Percentiles rank a stretch among this genome's conserved stretches.
phyloP scores from a whole-genome alignment of 805 yeast genomes.

The Wickerhamiella musiphila region DNA sequence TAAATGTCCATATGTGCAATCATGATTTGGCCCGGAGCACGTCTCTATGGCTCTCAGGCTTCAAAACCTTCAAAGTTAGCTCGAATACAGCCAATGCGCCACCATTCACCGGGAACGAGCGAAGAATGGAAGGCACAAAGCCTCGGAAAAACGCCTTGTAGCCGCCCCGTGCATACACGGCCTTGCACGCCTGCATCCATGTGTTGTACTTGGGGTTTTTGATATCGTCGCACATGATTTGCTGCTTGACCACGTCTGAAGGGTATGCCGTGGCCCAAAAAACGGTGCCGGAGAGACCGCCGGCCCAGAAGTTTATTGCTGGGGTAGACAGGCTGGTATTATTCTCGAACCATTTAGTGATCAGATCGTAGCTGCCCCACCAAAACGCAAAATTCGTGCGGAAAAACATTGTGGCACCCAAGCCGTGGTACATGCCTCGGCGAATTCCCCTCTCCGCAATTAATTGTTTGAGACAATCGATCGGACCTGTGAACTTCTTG shows the following conservation, averaged over 20 bases:
- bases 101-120: constrained; percentile 89
- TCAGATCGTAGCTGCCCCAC: constrained; percentile 86
- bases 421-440: constrained; percentile 62
- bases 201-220: constrained; percentile 50
- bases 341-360: constrained; percentile 49
- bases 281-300: constrained; percentile 63
- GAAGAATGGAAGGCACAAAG: constrained; percentile 53
- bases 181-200: constrained; percentile 55
- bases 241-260: constrained; percentile 74
- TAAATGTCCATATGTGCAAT: background rate
- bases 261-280: constrained; percentile 88
- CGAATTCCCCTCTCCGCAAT: constrained; percentile 35
- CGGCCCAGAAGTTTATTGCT: constrained; percentile 76
- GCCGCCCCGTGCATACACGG: constrained; percentile 45
- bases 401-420: constrained; percentile 73
- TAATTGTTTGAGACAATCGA: constrained; percentile 38
- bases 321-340: constrained; percentile 52
- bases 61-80: constrained; percentile 42
- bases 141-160: constrained; percentile 61
- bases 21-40: background rate
- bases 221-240: constrained; percentile 64
- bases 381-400: constrained; percentile 74
- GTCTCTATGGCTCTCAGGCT: constrained; percentile 1
- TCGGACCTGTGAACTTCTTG: constrained; percentile 56
- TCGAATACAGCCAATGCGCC: constrained; percentile 85